Conservation (phyloP, 768 basidiomycete genomes). For the Kwoniella bestiolae region DNA sequence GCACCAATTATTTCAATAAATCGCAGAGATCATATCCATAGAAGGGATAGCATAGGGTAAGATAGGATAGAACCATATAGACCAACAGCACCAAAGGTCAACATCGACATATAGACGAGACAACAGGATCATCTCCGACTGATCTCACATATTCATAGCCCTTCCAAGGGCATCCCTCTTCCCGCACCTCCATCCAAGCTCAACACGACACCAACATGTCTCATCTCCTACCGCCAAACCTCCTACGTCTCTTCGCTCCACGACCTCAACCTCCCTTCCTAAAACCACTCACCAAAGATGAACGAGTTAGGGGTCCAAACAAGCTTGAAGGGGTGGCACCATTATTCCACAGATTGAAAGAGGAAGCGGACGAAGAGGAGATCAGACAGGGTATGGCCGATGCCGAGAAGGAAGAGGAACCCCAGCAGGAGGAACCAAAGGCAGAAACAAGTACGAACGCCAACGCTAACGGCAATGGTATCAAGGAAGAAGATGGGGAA, state of each 20-base stretch:
- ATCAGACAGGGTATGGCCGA: constrained; percentile 37
- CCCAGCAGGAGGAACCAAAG: constrained; percentile 26
- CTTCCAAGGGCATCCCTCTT: not conserved
- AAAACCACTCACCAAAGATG: constrained; percentile 82
- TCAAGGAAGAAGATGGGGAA: constrained; percentile 59
- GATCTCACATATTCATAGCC: not conserved
- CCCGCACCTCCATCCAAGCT: not conserved
- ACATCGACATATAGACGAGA: too few species aligned
- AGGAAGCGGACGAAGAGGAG: constrained; percentile 67
- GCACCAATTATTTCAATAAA: not conserved
- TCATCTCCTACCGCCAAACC: constrained; percentile 77
- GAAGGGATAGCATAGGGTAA: not conserved
- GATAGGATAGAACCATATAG: not conserved
- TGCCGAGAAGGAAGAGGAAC: constrained; percentile 16
- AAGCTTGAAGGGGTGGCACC: constrained; percentile 75
- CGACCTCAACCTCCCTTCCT: constrained; percentile 85
- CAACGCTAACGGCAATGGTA: constrained; percentile 12
- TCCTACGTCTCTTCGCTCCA: constrained; percentile 94
- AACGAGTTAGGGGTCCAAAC: constrained; percentile 72
- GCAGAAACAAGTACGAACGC: constrained; percentile 20
- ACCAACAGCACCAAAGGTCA: not conserved
- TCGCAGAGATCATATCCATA: not conserved
- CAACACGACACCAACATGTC: constrained; percentile 35
- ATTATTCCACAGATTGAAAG: constrained; percentile 73
- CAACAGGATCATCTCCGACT: too few species aligned